phyloP scores from a whole-genome alignment of 2,329 filamentous ascomycete genomes.

The Pestalotiopsis sp. region DNA sequence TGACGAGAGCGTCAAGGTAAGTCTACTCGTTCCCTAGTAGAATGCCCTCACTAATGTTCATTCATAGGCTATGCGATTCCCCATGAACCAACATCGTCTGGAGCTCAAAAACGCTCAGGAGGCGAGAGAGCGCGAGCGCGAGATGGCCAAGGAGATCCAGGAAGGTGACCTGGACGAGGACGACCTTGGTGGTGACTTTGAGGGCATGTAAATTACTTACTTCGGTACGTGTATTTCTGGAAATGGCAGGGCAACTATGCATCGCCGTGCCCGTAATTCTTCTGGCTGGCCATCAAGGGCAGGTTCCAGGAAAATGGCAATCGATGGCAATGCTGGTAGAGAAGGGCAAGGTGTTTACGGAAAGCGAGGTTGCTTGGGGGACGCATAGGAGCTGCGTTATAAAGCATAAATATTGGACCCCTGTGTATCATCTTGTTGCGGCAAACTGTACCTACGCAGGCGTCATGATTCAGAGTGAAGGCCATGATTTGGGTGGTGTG shows the following conservation, averaged over 20 bases:
- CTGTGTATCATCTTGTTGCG: constrained; percentile 1
- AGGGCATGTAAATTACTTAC: constrained; percentile 71
- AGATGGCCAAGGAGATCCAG: constrained; percentile 98
- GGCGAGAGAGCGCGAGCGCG: constrained; percentile 92
- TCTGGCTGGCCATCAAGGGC: neutral
- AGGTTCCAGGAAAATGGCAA: neutral
- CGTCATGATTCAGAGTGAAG: neutral
- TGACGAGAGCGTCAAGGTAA: constrained; percentile 96
- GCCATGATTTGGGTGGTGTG: neutral
- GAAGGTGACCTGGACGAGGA: constrained; percentile 97
- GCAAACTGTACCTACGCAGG: constrained; percentile 1
- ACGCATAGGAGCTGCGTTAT: neutral
- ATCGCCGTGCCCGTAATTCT: neutral
- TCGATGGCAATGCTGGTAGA: neutral
- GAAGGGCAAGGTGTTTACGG: neutral
- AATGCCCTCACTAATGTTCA: constrained; percentile 28
- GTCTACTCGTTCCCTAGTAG: constrained; percentile 22
- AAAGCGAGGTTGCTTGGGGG: neutral
- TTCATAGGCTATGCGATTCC: constrained; percentile 92
- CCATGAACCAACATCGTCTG: constrained; percentile 97
- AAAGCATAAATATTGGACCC: constrained; percentile 1
- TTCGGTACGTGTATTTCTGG: constrained; percentile 14
- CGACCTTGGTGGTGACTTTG: constrained; percentile 93
- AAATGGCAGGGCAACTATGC: constrained; percentile 3
- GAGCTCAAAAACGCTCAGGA: constrained; percentile 98